Evolutionary conservation across 202 grass and related monocot genomes (phyloP).

Genomic region (Zoysia matrella): DNA sequence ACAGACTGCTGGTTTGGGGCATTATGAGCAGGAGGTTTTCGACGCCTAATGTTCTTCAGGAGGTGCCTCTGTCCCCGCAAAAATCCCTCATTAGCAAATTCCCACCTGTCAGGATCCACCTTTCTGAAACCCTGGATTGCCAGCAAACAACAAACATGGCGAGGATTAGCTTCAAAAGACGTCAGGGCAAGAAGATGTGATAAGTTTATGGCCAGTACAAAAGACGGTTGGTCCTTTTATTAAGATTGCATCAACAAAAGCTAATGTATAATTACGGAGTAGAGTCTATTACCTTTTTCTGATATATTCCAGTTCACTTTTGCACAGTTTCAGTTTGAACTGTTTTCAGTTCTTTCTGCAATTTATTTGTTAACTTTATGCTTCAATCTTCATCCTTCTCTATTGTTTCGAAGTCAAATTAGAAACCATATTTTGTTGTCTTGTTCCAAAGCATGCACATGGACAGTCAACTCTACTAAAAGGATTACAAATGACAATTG

Average conservation of each 20-base stretch:
- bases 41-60: conserved; percentile 77
- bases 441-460: conserved; percentile 3
- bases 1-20: conserved; percentile 59
- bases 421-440: conserved; percentile 41
- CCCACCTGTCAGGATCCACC: conserved; percentile 81
- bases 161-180: not conserved
- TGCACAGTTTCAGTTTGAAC: conserved; percentile 50
- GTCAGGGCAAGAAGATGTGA: not conserved
- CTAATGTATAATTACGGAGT: conserved; percentile 17
- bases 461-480: not conserved
- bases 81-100: conserved; percentile 83
- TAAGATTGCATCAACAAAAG: not conserved
- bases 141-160: not conserved
- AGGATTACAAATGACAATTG: not conserved
- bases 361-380: conserved; percentile 45
- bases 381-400: conserved; percentile 52
- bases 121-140: conserved; percentile 77
- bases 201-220: not conserved
- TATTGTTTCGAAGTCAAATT: conserved; percentile 50
- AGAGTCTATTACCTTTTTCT: conserved; percentile 27
- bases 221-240: not conserved
- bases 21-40: conserved; percentile 57
- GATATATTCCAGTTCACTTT: conserved; percentile 43
- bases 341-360: conserved; percentile 37
- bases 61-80: conserved; percentile 70